Percentiles rank a stretch among this genome's conserved stretches.
Conservation (phyloP, 225 moss, liverwort and hornwort species). For the Climacium dendroides region DNA sequence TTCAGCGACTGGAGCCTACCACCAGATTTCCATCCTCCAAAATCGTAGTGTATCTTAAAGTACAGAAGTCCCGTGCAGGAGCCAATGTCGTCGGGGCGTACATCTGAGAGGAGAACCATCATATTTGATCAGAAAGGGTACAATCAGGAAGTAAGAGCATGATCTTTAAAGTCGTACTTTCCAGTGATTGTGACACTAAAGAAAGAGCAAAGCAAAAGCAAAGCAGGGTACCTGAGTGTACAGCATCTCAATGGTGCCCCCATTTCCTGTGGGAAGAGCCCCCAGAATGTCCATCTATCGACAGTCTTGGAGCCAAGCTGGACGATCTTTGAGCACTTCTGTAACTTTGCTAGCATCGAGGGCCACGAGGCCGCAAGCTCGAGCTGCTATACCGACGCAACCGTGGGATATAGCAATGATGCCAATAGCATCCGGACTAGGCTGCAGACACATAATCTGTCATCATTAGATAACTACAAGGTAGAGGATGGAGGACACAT, state of each 20-base stretch:
- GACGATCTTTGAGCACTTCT: slow-evolving; percentile 92
- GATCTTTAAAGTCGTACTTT: slow-evolving; percentile 11
- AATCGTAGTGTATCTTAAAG: too few species aligned
- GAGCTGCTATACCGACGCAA: slow-evolving; percentile 97
- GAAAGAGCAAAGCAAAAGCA: background rate
- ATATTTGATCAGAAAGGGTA: background rate
- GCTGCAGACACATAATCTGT: slow-evolving; percentile 29
- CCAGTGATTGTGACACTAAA: background rate
- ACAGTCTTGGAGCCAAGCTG: slow-evolving; percentile 94
- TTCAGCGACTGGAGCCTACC: too few species aligned
- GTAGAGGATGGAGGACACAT: background rate
- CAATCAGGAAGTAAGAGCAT: background rate
- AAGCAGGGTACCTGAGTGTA: slow-evolving; percentile 69
- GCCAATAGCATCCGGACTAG: slow-evolving; percentile 99
- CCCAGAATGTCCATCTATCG: slow-evolving; percentile 88
- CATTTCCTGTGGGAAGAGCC: slow-evolving; percentile 73
- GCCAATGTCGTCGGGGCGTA: too few species aligned
- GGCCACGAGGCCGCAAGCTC: slow-evolving; percentile 99
- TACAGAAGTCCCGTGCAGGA: too few species aligned
- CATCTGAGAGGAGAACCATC: too few species aligned
- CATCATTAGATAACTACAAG: background rate
- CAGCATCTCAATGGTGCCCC: slow-evolving; percentile 82
- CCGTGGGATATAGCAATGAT: slow-evolving; percentile 99
- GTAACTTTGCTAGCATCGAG: slow-evolving; percentile 96
- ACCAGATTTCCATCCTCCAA: too few species aligned